Base-by-base conservation (phyloP, 2,329 filamentous ascomycete species). In the Laburnicola sp. region DNA sequence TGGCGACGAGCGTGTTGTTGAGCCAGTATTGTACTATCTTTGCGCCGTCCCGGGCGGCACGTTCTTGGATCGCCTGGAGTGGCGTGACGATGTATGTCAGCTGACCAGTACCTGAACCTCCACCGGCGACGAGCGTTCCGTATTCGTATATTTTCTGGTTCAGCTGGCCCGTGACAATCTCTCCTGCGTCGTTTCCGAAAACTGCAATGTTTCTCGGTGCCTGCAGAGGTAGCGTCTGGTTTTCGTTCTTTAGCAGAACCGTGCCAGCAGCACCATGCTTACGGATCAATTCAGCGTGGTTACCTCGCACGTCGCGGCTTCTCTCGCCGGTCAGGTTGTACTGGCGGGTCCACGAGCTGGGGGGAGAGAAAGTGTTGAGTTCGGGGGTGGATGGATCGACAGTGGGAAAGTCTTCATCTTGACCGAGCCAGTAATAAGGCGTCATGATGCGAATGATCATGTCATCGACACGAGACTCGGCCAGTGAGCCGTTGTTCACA, bases 171-270 rank as follows among this genome's bases (percentile, higher is more conserved):
- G 32, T 6, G 8, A 45, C 31, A 8, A 69, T 55, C 43, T 76
- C 72, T 9, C 69, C 71, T 28, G 78, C 77, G 56, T 78, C 76
- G 47, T 78, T 78, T 1, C 80, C 80, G 49, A 81, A 79, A 1
- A 82, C 68, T 2, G 72, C 74, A 40, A 82, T 75, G 28, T 74
- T 75, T 40, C 68, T 72, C 5, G 80, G 79, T 47, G 75, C 77
- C 46, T 78, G 77, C 6, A 88, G 67, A 0, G 82, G 82, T 1
- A 85, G 72, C 2, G 78, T 66, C 6, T 72, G 69, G 6, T 75
- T 74, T 1, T 60, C 63, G 48, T 85, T 84, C 66, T 82, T 82
- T 11, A 82, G 58, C 6, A 76, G 60, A 4, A 76, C 74, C 28
- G 68, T 70, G 2, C 73, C 74, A 34, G 72, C 74, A 28, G 73